Evolutionary conservation across 345 rosid species (phyloP).

Genomic region (Salix dunnii): DNA sequence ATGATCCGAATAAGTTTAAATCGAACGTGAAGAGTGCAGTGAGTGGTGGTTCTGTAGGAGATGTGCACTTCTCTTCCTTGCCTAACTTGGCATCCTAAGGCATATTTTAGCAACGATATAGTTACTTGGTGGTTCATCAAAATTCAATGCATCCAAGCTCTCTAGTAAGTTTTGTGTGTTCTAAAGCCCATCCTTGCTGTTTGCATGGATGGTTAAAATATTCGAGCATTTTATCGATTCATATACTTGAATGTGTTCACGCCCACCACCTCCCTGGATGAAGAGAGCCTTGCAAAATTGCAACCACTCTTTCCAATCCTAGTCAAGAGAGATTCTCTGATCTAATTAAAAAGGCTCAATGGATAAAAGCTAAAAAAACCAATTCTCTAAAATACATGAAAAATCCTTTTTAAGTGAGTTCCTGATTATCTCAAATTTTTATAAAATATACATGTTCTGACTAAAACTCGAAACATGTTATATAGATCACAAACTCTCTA

Average conservation of each 20-base stretch:
- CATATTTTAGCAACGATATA: not conserved
- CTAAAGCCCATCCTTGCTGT: not conserved
- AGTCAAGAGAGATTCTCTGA: not conserved
- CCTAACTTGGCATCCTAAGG: not conserved
- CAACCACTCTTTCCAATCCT: not conserved
- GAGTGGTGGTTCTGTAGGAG: not conserved
- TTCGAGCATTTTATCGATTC: not conserved
- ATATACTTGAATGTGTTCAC: not conserved
- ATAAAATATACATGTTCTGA: no score
- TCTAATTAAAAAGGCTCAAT: no score
- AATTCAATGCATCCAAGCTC: no score
- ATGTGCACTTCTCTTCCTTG: not conserved
- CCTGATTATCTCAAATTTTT: accelerated
- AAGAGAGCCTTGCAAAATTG: not conserved
- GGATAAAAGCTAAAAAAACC: no score
- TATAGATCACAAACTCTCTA: accelerated
- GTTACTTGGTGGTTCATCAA: not conserved
- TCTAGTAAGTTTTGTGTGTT: no score
- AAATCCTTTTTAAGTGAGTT: no score
- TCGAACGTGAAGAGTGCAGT: not conserved
- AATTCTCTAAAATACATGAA: no score
- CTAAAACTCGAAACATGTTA: accelerated
- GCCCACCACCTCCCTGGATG: not conserved
- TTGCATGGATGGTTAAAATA: not conserved
- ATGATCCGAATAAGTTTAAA: not conserved